phyloP scores from a whole-genome alignment of 805 yeast species.

The Kuraishia floccosa region DNA sequence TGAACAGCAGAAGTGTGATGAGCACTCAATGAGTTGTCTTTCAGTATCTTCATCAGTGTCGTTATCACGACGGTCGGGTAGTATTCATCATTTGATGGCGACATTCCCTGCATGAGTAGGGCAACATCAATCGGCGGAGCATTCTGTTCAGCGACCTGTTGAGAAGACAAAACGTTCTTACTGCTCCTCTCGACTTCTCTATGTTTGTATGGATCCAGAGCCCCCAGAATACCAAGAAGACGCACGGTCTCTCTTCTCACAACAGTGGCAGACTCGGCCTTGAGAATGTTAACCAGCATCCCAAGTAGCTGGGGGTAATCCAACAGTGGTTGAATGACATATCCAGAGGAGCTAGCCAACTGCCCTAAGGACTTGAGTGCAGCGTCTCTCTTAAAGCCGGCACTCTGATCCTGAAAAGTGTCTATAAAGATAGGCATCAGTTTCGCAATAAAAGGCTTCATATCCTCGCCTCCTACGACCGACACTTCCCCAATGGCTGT shows the following conservation, averaged over 20 bases:
- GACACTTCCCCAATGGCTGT: conserved; percentile 84
- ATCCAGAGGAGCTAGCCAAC: conserved; percentile 82
- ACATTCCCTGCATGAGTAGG: conserved; percentile 83
- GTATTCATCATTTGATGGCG: conserved; percentile 87
- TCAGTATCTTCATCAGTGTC: conserved; percentile 70
- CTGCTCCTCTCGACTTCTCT: conserved; percentile 70
- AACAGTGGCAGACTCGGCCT: conserved; percentile 63
- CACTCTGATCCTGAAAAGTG: conserved; percentile 86
- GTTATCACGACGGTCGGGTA: conserved; percentile 92
- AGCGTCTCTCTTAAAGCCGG: conserved; percentile 80
- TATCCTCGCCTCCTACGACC: conserved; percentile 78
- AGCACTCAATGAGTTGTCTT: conserved; percentile 72
- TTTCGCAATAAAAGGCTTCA: conserved; percentile 57
- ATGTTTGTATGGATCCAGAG: conserved; percentile 92
- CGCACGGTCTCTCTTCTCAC: conserved; percentile 84
- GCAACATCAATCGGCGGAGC: conserved; percentile 89
- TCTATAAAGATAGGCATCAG: conserved; percentile 83
- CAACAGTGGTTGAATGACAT: conserved; percentile 85
- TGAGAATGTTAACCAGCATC: conserved; percentile 68
- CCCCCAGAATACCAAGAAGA: conserved; percentile 87
- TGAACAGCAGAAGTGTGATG: conserved; percentile 93
- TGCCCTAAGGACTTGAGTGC: conserved; percentile 85
- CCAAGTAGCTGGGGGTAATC: conserved; percentile 88
- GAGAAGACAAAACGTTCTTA: conserved; percentile 16
- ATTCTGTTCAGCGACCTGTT: conserved; percentile 53